Base-by-base conservation (phyloP, 1,284 basidiomycete species). In the Peniophora sp. region DNA sequence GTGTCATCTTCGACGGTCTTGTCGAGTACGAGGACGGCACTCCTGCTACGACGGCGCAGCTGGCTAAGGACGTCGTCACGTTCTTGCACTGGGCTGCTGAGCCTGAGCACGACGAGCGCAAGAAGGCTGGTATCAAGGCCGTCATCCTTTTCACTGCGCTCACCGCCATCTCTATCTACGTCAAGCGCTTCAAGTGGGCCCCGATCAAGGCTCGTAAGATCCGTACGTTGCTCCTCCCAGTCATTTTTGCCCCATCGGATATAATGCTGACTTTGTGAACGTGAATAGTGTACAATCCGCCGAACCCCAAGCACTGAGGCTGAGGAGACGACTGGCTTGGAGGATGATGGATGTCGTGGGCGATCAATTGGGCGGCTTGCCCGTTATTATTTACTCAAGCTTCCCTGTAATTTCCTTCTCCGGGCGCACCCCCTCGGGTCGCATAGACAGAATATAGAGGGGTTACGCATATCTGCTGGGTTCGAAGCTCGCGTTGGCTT, bases 61-160 rank as follows among this genome's bases (percentile, higher is more conserved):
- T 99, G 94, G 95, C 97, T 60, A 99, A 99, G 81, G 97, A 99
- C 63, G 94, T 99, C 48, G 83, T 84, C 39, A 92, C 89, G 2
- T 99, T 99, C 87, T 73, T 99, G 54, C 83, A 81, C 71, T 97
- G 92, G 92, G 89, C 91, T 43, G 82, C 96, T 53, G 97, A 99
- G 71, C 97, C 97, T 24, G 97, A 99, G 71, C 92, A 96, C 67
- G 97, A 99, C 67, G 86, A 95, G 67, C 82, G 97, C 65, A 99
- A 99, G 81, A 92, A 93, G 79, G 86, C 87, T 65, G 95, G 96
- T 60, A 74, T 98, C 67, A 90, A 95, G 75, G 92, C 92, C 19
- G 81, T 94, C 61, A 93, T 97, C 64, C 75, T 97, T 61, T 86
- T 97, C 70, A 90, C 92, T 24, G 70, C 84, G 6, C 73, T 97